Evolutionary conservation across 106 monocot species (phyloP).

Genomic region (Apostasia shenzhenica): DNA sequence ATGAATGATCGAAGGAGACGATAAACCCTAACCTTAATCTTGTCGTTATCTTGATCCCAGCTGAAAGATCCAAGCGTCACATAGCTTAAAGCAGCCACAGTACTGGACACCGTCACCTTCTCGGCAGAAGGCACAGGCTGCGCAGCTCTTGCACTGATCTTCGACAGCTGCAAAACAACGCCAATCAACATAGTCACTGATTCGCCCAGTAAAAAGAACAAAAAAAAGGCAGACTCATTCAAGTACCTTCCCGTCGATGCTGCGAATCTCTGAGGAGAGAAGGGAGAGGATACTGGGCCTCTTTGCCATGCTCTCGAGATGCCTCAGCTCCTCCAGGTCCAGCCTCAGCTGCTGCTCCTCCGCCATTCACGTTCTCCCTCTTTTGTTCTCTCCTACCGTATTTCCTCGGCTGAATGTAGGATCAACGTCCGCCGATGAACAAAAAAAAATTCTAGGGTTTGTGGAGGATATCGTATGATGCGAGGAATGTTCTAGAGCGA

Average conservation of each 20-base stretch:
- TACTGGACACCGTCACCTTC: slow-evolving; percentile 2
- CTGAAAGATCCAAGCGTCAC: slow-evolving; percentile 76
- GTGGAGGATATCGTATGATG: not conserved
- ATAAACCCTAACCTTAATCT: slow-evolving; percentile 56
- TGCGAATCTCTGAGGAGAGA: slow-evolving; percentile 54
- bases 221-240: not conserved
- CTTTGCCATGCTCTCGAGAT: slow-evolving; percentile 54
- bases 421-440: not conserved
- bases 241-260: slow-evolving; percentile 49
- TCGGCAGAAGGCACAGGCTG: slow-evolving; percentile 4
- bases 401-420: not conserved
- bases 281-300: slow-evolving; percentile 59
- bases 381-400: not conserved
- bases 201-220: not conserved
- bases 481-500: slow-evolving; percentile 7
- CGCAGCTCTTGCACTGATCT: slow-evolving; percentile 12
- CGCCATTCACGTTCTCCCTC: slow-evolving; percentile 18
- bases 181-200: not conserved
- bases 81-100: slow-evolving; percentile 26
- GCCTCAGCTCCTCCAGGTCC: slow-evolving; percentile 72
- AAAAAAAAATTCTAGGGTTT: slow-evolving; percentile 1
- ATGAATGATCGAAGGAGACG: not conserved
- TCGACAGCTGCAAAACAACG: slow-evolving; percentile 29
- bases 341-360: slow-evolving; percentile 50
- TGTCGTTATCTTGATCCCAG: slow-evolving; percentile 92